These are phyloP conservation scores for Termitomyces sp. DNA, from an alignment of 768 basidiomycete species.

Conservation along the genomic window DNA sequence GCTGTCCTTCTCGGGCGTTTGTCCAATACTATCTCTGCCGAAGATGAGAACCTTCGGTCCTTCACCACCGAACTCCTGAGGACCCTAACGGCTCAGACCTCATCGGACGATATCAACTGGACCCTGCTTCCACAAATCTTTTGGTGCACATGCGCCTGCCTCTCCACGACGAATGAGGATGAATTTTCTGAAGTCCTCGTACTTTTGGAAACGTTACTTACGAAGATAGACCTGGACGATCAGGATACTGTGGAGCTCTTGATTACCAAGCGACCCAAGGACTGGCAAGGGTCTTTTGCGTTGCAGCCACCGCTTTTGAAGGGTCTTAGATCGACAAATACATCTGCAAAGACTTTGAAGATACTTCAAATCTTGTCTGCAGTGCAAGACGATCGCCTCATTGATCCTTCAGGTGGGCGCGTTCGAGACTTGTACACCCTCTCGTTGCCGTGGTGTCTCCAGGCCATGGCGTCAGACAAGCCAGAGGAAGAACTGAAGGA, in stretches of 20 bases:
- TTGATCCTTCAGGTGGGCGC: conserved; percentile 69
- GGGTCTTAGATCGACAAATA: conserved; percentile 77
- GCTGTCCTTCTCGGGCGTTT: conserved; percentile 79
- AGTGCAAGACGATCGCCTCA: conserved; percentile 57
- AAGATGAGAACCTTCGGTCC: conserved; percentile 72
- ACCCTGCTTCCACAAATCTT: conserved; percentile 77
- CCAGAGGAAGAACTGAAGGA: conserved; percentile 57
- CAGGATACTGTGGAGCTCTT: conserved; percentile 64
- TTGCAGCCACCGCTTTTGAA: conserved; percentile 71
- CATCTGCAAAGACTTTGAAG: conserved; percentile 62
- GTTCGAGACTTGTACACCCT: conserved; percentile 81
- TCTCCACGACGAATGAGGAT: conserved; percentile 76
- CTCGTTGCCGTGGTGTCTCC: conserved; percentile 85
- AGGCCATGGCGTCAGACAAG: conserved; percentile 66
- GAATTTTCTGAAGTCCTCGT: conserved; percentile 72
- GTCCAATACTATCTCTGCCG: conserved; percentile 76
- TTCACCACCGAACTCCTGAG: conserved; percentile 83
- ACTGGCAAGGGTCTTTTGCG: conserved; percentile 64
- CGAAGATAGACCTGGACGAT: conserved; percentile 70
- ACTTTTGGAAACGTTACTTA: conserved; percentile 62
- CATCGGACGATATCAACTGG: conserved; percentile 52
- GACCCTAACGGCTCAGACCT: conserved; percentile 64
- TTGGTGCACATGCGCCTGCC: conserved; percentile 80
- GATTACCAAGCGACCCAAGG: conserved; percentile 59
- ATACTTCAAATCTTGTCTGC: conserved; percentile 62